A percentile compares a stretch with the other conserved stretches of the same genome.
Evolutionary conservation across 148 eudicot species (phyloP).

Genomic region (Persicaria tinctoria): DNA sequence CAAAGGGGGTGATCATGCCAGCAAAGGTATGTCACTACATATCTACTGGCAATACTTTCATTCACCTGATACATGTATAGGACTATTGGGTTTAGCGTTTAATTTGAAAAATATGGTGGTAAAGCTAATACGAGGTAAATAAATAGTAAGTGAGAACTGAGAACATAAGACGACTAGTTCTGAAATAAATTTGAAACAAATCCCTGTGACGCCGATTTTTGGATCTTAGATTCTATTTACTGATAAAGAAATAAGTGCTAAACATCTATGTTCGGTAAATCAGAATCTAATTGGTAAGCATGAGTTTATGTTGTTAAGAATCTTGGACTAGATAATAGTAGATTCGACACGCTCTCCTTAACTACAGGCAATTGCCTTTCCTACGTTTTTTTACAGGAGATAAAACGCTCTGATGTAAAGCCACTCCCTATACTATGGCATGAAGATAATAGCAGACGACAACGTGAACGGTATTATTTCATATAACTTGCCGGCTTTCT

Average conservation of each 20-base stretch:
- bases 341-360: neutral
- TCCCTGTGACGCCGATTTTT: neutral
- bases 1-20: slow-evolving; percentile 63
- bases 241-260: neutral
- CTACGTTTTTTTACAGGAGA: slow-evolving; percentile 30
- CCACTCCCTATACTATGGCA: slow-evolving; percentile 89
- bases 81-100: neutral
- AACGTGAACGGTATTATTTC: slow-evolving; percentile 54
- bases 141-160: neutral
- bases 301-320: neutral
- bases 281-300: neutral
- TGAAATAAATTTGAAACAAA: neutral
- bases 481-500: neutral
- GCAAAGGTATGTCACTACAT: slow-evolving; percentile 45
- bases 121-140: neutral
- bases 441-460: slow-evolving; percentile 69
- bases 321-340: neutral
- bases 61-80: neutral
- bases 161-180: neutral
- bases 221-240: neutral
- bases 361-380: neutral
- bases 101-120: neutral
- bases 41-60: neutral
- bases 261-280: neutral
- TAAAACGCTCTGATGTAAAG: slow-evolving; percentile 65